Conservation (phyloP, 768 basidiomycete genomes). For the Coprinopsis marcescibilis region DNA sequence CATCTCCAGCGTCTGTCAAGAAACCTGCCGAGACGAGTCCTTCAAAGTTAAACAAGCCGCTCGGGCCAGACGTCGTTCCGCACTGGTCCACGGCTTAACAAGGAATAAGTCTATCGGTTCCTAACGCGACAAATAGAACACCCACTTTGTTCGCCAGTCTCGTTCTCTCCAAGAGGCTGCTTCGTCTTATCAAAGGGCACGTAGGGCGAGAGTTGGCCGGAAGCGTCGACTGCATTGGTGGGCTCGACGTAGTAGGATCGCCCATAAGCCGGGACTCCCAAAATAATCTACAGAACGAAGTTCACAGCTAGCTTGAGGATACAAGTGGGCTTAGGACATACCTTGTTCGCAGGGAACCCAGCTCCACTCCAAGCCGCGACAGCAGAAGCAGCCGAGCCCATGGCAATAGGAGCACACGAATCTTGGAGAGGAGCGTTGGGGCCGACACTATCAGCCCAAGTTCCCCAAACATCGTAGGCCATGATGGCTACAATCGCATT, state of each 20-base stretch:
- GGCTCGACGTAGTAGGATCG: constrained; percentile 55
- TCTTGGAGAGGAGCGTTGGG: constrained; percentile 82
- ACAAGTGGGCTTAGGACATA: constrained; percentile 16
- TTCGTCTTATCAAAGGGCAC: constrained; percentile 37
- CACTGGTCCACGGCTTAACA: constrained; percentile 37
- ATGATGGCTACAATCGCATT: constrained; percentile 39
- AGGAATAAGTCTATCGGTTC: neutral
- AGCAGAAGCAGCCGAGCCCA: constrained; percentile 68
- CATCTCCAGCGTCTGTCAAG: constrained; percentile 31
- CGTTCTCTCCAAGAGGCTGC: constrained; percentile 41
- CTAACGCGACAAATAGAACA: neutral
- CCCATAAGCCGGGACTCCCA: constrained; percentile 79
- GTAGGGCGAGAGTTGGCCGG: constrained; percentile 15
- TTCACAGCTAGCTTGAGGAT: neutral
- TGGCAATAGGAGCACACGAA: constrained; percentile 49
- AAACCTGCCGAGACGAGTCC: constrained; percentile 46
- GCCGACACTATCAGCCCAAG: constrained; percentile 52
- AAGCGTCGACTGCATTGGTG: constrained; percentile 27
- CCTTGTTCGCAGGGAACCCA: constrained; percentile 53
- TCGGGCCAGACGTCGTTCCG: constrained; percentile 21
- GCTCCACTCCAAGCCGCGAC: constrained; percentile 68
- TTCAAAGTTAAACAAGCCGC: constrained; percentile 52
- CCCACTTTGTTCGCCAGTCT: constrained; percentile 31
- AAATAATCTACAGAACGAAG: constrained; percentile 41
- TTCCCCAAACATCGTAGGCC: constrained; percentile 53